These are phyloP conservation scores for Talaromyces liani DNA, from an alignment of 495 filamentous ascomycete species.

Conservation along the genomic window DNA sequence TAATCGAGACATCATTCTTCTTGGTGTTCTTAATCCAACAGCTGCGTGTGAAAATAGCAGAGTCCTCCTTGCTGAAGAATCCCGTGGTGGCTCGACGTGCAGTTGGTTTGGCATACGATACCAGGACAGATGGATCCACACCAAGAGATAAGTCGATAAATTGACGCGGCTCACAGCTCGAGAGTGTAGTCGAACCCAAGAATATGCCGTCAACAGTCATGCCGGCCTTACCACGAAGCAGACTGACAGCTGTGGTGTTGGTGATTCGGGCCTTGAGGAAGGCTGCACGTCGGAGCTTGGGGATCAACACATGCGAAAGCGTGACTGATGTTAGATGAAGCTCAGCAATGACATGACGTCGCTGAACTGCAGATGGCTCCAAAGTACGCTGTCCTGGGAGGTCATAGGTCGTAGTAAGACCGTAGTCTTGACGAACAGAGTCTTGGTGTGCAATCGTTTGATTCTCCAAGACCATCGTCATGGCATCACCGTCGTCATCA, in stretches of 20 bases:
- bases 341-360: conserved; percentile 39
- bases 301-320: conserved; percentile 48
- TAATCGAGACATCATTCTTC: conserved; percentile 37
- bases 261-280: conserved; percentile 58
- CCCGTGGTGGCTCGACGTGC: conserved; percentile 46
- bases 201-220: conserved; percentile 64
- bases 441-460: conserved; percentile 20
- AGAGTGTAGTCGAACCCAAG: conserved; percentile 52
- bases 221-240: conserved; percentile 53
- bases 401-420: conserved; percentile 57
- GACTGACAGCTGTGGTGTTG: conserved; percentile 50
- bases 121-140: conserved; percentile 54
- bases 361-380: conserved; percentile 26
- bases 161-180: conserved; percentile 53
- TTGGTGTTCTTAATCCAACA: conserved; percentile 55
- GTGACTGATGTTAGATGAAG: conserved; percentile 26
- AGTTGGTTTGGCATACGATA: conserved; percentile 55
- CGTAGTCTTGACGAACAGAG: conserved; percentile 31
- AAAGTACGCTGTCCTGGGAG: conserved; percentile 47
- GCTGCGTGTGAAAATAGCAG: conserved; percentile 48
- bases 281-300: conserved; percentile 58
- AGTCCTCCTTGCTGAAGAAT: conserved; percentile 50
- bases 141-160: conserved; percentile 55
- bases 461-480: not conserved
- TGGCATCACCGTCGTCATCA: conserved; percentile 1